Evolutionary conservation across 1,139 yeast species (phyloP).

Genomic region (Ashbya aceris): DNA sequence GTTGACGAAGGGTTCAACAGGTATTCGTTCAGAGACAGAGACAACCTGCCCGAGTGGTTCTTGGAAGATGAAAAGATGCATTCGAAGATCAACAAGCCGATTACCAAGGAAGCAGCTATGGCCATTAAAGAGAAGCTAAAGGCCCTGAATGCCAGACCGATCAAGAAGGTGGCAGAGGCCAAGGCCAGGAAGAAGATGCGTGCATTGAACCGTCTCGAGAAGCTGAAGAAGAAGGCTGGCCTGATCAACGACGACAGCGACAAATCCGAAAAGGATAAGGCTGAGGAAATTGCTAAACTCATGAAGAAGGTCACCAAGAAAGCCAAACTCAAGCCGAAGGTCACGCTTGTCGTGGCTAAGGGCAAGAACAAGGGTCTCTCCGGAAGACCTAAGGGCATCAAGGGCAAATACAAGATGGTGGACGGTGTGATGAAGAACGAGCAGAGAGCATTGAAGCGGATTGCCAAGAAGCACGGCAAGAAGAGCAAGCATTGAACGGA

Average conservation of each 20-base stretch:
- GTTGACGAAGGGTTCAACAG: conserved; percentile 87
- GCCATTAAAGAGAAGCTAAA: conserved; percentile 85
- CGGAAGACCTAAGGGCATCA: conserved; percentile 95
- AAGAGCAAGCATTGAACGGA: conserved; percentile 13
- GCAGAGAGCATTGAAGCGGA: conserved; percentile 83
- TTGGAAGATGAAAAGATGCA: conserved; percentile 83
- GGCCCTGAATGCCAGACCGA: conserved; percentile 92
- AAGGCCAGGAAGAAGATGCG: conserved; percentile 95
- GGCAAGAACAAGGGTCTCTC: conserved; percentile 78
- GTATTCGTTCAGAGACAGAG: conserved; percentile 83
- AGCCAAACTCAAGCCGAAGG: conserved; percentile 68
- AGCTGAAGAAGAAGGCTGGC: conserved; percentile 89
- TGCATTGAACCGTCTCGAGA: conserved; percentile 80
- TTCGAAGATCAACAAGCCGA: conserved; percentile 79
- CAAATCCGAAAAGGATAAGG: conserved; percentile 86
- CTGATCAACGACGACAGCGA: conserved; percentile 79
- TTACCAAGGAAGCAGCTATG: conserved; percentile 91
- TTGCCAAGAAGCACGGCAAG: conserved; percentile 71
- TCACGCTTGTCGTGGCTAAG: conserved; percentile 81
- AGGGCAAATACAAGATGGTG: conserved; percentile 98
- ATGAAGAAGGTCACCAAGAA: conserved; percentile 76
- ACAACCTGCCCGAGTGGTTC: conserved; percentile 93
- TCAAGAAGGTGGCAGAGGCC: conserved; percentile 95
- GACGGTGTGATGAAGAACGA: conserved; percentile 98
- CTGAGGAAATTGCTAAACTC: conserved; percentile 81